Base-by-base conservation (phyloP, 176 grass and related monocot genomes). In the Triticum turgidum region DNA sequence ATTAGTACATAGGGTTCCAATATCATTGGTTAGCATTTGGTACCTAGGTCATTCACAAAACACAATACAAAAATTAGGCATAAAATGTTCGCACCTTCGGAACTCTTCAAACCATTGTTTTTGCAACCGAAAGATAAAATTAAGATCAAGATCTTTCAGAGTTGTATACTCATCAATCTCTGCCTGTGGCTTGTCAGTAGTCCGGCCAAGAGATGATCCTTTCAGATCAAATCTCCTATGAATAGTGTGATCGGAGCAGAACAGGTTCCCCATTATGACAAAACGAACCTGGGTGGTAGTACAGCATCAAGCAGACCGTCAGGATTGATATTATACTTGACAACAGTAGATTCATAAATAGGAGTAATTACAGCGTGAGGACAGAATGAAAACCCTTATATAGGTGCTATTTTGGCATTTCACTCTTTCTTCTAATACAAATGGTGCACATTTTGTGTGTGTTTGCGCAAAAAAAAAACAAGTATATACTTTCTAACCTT, bases 71-170 rank as follows among this genome's bases (percentile, higher is more conserved):
- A 67, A 87, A 86, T 78, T 24, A 70, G 69, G 52, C 30, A 72
- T 72, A 74, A 81, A n/a, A 74, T 89, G 77, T 77, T 80, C 73
- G 79, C 71, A 97, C 95, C 90, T 97, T 80, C 81, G 79, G 82
- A 97, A 94, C 49, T 97, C 95, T 84, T 94, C 84, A 70, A 89
- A 94, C 92, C 86, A 91, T 61, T 93, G 83, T 84, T 91, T 94
- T 72, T 86, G 89, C 79, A 97, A 68, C 69, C 90, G 88, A 74
- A 97, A 97, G 80, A 94, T 94, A 54, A 97, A 97, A 78, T 97
- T 97, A 81, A 97, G 95, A 90, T 97, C 95, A n/a, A 97, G 95
- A 86, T 97, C 95, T 82, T 97, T 97, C 74, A 97, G 80, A 91
- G 92, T 97, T 73, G 95, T 97, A 75, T 92, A 91, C 85, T 97